Percentiles rank a stretch among this genome's conserved stretches.
These are phyloP conservation scores for Fusarium aywerte DNA, from an alignment of 2,329 filamentous ascomycete species.

Conservation along the genomic window DNA sequence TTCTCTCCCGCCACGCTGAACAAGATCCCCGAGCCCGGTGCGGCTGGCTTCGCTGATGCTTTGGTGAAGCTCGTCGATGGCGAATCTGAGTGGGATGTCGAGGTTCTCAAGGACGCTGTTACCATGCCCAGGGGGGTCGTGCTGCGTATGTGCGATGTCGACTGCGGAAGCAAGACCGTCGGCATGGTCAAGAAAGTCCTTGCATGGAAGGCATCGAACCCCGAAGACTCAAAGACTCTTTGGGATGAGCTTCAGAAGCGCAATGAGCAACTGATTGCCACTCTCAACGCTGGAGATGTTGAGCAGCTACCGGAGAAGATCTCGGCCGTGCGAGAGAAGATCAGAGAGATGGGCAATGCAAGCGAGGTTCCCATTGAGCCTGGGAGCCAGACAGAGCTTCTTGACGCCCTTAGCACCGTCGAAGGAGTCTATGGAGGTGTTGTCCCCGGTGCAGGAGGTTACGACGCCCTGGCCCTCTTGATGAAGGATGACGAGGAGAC, in stretches of 20 bases:
- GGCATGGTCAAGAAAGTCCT: constrained; percentile 95
- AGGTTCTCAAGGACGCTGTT: constrained; percentile 76
- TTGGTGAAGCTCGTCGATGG: constrained; percentile 75
- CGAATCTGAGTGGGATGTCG: constrained; percentile 77
- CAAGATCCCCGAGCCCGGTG: constrained; percentile 72
- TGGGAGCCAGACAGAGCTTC: constrained; percentile 80
- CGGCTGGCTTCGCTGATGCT: constrained; percentile 71
- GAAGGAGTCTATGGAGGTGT: constrained; percentile 90
- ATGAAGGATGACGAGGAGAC: constrained; percentile 78
- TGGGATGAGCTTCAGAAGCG: constrained; percentile 80
- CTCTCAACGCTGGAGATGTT: constrained; percentile 65
- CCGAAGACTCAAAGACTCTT: constrained; percentile 71
- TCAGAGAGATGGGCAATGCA: constrained; percentile 78
- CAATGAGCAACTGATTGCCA: constrained; percentile 76
- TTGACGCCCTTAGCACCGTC: constrained; percentile 78
- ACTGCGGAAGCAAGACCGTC: constrained; percentile 92
- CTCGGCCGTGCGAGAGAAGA: constrained; percentile 66
- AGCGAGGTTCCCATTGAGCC: constrained; percentile 92
- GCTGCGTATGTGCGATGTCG: constrained; percentile 94
- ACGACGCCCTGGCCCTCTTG: constrained; percentile 86
- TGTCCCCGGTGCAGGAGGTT: constrained; percentile 93
- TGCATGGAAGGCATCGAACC: constrained; percentile 77
- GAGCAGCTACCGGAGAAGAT: constrained; percentile 59
- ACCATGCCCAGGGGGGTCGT: constrained; percentile 77
- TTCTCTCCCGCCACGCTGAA: constrained; percentile 84